Evolutionary conservation across 2,329 filamentous ascomycete species (phyloP), one percentile per base, ranked within the genome.

Genomic region (Hortaea werneckii): DNA sequence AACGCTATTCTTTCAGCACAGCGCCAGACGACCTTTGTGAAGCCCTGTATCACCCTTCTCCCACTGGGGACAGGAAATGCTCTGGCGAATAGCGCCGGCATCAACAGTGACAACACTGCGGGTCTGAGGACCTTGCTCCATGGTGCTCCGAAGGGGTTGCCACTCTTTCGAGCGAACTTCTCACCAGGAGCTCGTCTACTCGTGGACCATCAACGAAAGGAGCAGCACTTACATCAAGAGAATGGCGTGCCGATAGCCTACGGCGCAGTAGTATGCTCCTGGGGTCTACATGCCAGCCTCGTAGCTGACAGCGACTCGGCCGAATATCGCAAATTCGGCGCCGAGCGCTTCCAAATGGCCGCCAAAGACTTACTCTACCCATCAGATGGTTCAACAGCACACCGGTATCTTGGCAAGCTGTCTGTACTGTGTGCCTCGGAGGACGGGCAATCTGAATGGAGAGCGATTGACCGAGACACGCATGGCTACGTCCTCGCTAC

Each of bases 261-360:
- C 57, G 89, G 87, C 27, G 84, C 83, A 26, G 87, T 95, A 20
- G 89, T 96, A 1, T 83, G 82, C 39, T 92, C 85, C 63, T 94
- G 94, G 76, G 90, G 85, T 13, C 80, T 96, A 58, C 90, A 96
- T 60, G 86, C 89, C 29, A 81, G 83, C 37, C 75, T 96, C 3
- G 87, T 96, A 20, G 88, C 86, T 56, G 88, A 95, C 68, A 92
- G 85, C 64, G 90, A 96, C 64, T 94, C 89, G 0, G 71, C 78
- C 0, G 83, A 80, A 53, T 90, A 90, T 65, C 82, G 90, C 50
- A 77, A 79, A 54, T 82, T 84, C 58, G 90, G 90, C 9, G 73
- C 74, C 29, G 78, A 83, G 60, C 77, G 90, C 13, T 96, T 96
- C 67, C 76, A 81, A 46, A 87, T 95, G 78, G 88, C 87, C 0